phyloP scores from a whole-genome alignment of 2,329 filamentous ascomycete genomes.

The Colletotrichum somersetense region DNA sequence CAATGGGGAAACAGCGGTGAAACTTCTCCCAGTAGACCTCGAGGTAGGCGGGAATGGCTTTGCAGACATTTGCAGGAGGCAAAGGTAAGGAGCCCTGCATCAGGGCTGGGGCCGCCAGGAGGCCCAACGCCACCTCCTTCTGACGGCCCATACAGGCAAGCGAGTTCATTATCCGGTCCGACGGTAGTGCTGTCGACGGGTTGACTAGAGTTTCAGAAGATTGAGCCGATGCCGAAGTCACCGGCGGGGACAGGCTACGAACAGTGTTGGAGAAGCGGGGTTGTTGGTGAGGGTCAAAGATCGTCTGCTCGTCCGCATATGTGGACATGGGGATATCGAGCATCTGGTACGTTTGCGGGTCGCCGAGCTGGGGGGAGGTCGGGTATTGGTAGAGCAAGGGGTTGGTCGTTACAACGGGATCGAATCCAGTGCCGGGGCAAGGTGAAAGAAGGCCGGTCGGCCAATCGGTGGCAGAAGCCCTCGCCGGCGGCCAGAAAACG shows the following conservation, averaged over 20 bases:
- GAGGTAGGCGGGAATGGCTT: constrained; percentile 63
- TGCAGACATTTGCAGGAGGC: constrained; percentile 49
- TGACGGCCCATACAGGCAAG: constrained; percentile 55
- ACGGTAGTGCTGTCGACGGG: constrained; percentile 55
- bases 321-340: constrained; percentile 53
- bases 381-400: constrained; percentile 49
- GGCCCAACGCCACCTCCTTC: constrained; percentile 56
- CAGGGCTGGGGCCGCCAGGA: constrained; percentile 53
- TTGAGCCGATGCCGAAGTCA: constrained; percentile 58
- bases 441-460: constrained; percentile 46
- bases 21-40: constrained; percentile 67
- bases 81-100: constrained; percentile 53
- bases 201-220: constrained; percentile 64
- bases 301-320: constrained; percentile 53
- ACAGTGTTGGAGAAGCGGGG: constrained; percentile 57
- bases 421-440: constrained; percentile 46
- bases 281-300: constrained; percentile 53
- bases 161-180: constrained; percentile 51
- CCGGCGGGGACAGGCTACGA: constrained; percentile 63
- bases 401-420: constrained; percentile 45
- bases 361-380: constrained; percentile 45
- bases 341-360: constrained; percentile 50
- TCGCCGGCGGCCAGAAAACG: constrained; percentile 43
- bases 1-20: constrained; percentile 61
- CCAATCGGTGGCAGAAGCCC: constrained; percentile 51